Evolutionary conservation across 768 basidiomycete genomes (phyloP).

Genomic region (Leccinum arenicola): DNA sequence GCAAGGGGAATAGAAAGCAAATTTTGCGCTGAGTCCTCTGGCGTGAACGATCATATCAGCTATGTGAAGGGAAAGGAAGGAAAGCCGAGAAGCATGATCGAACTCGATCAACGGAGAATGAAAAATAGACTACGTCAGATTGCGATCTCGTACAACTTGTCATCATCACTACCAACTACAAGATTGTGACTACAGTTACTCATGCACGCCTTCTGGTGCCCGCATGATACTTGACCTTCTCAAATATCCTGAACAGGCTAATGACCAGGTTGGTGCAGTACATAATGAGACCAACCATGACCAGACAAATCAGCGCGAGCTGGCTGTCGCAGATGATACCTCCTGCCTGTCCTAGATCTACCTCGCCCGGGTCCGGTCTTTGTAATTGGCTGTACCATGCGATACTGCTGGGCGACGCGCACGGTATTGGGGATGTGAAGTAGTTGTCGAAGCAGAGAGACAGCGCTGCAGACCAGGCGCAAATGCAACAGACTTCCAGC

Average conservation of each 20-base stretch:
- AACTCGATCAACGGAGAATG: background rate
- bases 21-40: constrained; percentile 62
- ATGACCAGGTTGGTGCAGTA: constrained; percentile 86
- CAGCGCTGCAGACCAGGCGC: constrained; percentile 89
- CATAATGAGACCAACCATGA: constrained; percentile 72
- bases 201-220: constrained; percentile 28
- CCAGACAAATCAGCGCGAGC: constrained; percentile 72
- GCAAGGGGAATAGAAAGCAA: constrained; percentile 85
- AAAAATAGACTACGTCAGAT: background rate
- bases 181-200: background rate
- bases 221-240: constrained; percentile 79
- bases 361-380: background rate
- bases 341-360: constrained; percentile 43
- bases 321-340: constrained; percentile 71
- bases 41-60: constrained; percentile 40
- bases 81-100: background rate
- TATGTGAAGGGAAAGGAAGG: too few relatives aligned
- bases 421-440: constrained; percentile 83
- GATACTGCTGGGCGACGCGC: constrained; percentile 54
- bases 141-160: background rate
- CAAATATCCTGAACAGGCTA: constrained; percentile 81
- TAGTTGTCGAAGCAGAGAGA: constrained; percentile 90
- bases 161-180: background rate
- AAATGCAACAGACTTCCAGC: constrained; percentile 85
- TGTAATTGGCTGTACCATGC: constrained; percentile 71